Evolutionary conservation across 2,329 filamentous ascomycete genomes (phyloP), one percentile per base, ranked within the genome.

Genomic region (Epichloe coenophiala): DNA sequence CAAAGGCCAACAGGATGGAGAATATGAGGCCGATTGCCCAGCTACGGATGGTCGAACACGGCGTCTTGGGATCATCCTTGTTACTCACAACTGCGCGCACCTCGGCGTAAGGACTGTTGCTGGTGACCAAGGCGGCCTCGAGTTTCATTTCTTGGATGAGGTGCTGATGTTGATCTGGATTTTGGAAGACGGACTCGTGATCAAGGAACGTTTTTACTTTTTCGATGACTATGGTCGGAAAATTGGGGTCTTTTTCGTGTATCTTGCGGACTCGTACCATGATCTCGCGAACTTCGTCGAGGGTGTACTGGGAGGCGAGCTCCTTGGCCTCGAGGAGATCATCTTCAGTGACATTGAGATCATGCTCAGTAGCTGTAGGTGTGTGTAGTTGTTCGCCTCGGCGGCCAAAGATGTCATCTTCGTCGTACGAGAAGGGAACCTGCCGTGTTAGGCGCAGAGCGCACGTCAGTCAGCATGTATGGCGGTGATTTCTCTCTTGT

Each of bases 51-150:
- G 77, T 81, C 17, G 75, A 77, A 51, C 68, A 73, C 4, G 75
- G 76, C 5, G 68, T 64, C 4, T 55, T 61, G 2, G 70, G 66
- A 50, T 77, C 71, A 58, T 80, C 77, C 49, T 75, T 74, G 57
- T 79, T 78, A 59, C 73, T 71, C 17, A 78, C 74, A 2, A 77
- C 74, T 37, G 75, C 73, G 47, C 76, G 73, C 27, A 77, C 75
- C 59, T 79, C 75, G 51, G 76, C 71, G 56, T 79, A 80, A 2
- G 77, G 77, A 44, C 74, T 77, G 59, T 77, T 74, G 56, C 74
- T 74, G 45, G 69, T 75, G 54, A 77, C 74, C 51, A 78, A 65
- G 3, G 74, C 74, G 1, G 73, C 72, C 60, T 78, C 73, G 21
- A 77, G 64, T 59, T 76, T 77, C 71, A 78, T 77, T 61, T 76